Conservation (phyloP, 208 protist species). For the Endotrypanum monterogeii region DNA sequence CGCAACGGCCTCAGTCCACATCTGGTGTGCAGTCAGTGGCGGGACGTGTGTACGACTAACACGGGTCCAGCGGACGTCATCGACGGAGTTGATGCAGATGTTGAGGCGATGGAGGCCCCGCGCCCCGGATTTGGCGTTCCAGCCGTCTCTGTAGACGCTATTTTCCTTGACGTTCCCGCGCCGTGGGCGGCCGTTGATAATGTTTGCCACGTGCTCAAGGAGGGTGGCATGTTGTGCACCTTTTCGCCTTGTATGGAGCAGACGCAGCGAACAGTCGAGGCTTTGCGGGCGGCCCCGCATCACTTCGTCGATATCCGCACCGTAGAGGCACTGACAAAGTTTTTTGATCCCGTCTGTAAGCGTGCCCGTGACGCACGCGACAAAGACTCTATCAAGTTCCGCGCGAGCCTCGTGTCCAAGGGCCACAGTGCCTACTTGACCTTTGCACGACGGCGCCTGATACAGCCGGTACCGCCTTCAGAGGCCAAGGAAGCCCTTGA, state of each 20-base stretch:
- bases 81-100: conserved; percentile 37
- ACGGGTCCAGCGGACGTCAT: conserved; percentile 22
- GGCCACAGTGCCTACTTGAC: conserved; percentile 94
- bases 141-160: conserved; percentile 73
- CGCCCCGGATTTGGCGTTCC: conserved; percentile 77
- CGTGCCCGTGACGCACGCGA: conserved; percentile 39
- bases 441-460: conserved; percentile 80
- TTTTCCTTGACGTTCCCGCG: conserved; percentile 94
- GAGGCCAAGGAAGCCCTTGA: conserved; percentile 6
- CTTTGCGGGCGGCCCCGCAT: conserved; percentile 59
- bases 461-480: conserved; percentile 6
- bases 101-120: conserved; percentile 42
- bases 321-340: conserved; percentile 82
- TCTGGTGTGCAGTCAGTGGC: conserved; percentile 78
- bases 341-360: conserved; percentile 76
- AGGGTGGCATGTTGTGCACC: conserved; percentile 88
- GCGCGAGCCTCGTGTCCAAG: conserved; percentile 59
- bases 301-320: conserved; percentile 90
- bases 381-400: conserved; percentile 52
- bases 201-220: conserved; percentile 76
- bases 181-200: conserved; percentile 90
- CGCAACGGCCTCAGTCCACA: conserved; percentile 53
- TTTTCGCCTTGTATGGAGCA: conserved; percentile 96
- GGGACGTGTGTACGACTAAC: conserved; percentile 81
- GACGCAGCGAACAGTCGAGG: conserved; percentile 80